Evolutionary conservation across 140 eudicot species (phyloP).

Genomic region (Bidens hawaiensis): DNA sequence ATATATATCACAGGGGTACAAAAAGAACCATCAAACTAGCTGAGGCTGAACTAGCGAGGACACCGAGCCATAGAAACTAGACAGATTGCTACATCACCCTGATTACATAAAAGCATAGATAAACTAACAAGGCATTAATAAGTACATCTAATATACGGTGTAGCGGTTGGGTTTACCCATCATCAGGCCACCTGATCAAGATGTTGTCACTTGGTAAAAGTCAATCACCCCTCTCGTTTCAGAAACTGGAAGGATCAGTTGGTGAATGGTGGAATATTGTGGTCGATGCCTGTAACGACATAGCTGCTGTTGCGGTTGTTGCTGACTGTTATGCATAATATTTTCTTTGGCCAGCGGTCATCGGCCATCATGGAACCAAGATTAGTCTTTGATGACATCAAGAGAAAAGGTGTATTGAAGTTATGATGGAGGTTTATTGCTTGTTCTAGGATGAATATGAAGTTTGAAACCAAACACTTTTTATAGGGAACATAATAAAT

Average conservation of each 20-base stretch:
- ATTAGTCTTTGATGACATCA: conserved; percentile 29
- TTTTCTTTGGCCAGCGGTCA: conserved; percentile 19
- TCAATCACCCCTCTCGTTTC: conserved; percentile 21
- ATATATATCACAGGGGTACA: no score
- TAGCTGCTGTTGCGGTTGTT: conserved; percentile 23
- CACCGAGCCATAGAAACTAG: conserved; percentile 10
- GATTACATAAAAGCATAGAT: not conserved
- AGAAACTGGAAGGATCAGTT: conserved; percentile 24
- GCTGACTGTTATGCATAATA: conserved; percentile 9
- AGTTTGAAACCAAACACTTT: conserved; percentile 17
- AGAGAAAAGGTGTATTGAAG: conserved; percentile 11
- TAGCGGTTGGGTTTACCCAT: conserved; percentile 5
- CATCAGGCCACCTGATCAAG: conserved; percentile 11
- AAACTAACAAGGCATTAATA: not conserved
- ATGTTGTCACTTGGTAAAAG: conserved; percentile 20
- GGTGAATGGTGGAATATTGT: conserved; percentile 24
- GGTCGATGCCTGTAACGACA: conserved; percentile 27
- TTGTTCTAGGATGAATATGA: conserved; percentile 16
- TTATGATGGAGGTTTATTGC: conserved; percentile 17
- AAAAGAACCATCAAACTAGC: no score
- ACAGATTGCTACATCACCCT: not conserved
- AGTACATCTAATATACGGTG: no score
- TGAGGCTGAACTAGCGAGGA: not conserved
- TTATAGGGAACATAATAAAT: conserved; percentile 23
- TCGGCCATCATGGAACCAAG: conserved; percentile 16